Conservation (phyloP, 176 grass and related monocot genomes). For the Pontederia paniculata region DNA sequence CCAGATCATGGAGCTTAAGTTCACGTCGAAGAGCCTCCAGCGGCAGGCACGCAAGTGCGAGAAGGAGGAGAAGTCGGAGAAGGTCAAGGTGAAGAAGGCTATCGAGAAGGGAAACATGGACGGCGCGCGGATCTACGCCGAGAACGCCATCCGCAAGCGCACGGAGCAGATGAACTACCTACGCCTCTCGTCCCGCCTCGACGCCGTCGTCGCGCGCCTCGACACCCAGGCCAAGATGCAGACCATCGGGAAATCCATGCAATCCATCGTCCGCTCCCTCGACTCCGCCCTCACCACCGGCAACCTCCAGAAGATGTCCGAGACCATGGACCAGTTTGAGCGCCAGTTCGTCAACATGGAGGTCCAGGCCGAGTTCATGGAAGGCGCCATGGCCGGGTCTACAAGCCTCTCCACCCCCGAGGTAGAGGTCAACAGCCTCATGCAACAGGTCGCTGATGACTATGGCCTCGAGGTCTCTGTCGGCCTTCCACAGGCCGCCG, state of each 20-base stretch:
- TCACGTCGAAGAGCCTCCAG: constrained; percentile 90
- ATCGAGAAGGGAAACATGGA: constrained; percentile 96
- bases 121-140: constrained; percentile 93
- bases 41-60: constrained; percentile 90
- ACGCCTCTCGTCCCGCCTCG: constrained; percentile 78
- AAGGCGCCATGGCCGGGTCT: constrained; percentile 76
- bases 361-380: constrained; percentile 99
- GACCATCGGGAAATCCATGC: constrained; percentile 89
- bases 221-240: constrained; percentile 99
- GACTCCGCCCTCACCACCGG: constrained; percentile 64
- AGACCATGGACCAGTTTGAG: constrained; percentile 94
- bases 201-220: constrained; percentile 86
- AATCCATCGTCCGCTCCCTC: constrained; percentile 68
- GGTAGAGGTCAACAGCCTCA: constrained; percentile 94
- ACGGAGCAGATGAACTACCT: constrained; percentile 98
- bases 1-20: constrained; percentile 96
- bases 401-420: constrained; percentile 87
- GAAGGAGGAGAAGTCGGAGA: constrained; percentile 94
- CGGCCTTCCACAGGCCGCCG: constrained; percentile 59
- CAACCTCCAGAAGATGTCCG: constrained; percentile 97
- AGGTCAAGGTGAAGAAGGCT: constrained; percentile 98
- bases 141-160: constrained; percentile 96
- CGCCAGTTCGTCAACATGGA: constrained; percentile 94
- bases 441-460: constrained; percentile 95
- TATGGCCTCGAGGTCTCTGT: constrained; percentile 92